Base-by-base conservation (phyloP, 1,139 yeast genomes). In the Candida pseudoviswanathii region DNA sequence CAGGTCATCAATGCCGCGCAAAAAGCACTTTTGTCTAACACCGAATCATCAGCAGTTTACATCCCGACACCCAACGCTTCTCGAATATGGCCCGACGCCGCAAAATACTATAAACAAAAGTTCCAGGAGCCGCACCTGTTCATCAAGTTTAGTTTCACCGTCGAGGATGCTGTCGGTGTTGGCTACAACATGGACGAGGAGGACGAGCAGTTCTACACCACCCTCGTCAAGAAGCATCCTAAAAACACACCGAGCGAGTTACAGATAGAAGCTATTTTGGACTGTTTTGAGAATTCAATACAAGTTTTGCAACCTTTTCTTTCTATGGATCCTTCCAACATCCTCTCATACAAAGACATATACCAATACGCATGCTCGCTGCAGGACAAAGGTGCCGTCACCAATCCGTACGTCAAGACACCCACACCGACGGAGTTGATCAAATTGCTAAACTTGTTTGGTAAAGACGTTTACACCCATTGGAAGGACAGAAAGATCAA, bases 21-120 rank as follows among this genome's bases (percentile, higher is more conserved):
- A 52, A 80, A 85, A 32, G 87, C 86, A 2, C 75, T 83, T 43
- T 60, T 76, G 37, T 71, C 73, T 9, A 64, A 76, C 2, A 65
- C 65, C 11, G 42, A 50, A 29, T 41, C 52, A 41, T 57, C 53
- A 11, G 54, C 62, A 31, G 86, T 89, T 26, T 94, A 88, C 65
- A 95, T 94, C 60, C 99, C 99, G 1, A 94, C 99, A 0, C 99
- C 99, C 0, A 96, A 91, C 73, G 98, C 99, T 1, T 86, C 96
- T 1, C 78, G 79, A 59, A 73, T 81, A 31, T 91, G 97, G 97
- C 67, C 74, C 2, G 96, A 89, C 32, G 96, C 90, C 40, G 62
- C 73, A 9, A 80, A 84, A 58, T 90, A 81, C 66, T 94, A 94
- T 65, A 71, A 73, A 34, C 66, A 65, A 46, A 71, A 75, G 34